Percentiles rank a stretch among this genome's conserved stretches.
phyloP scores from a whole-genome alignment of 1,139 yeast genomes.

The Suhomyces wounanorum region DNA sequence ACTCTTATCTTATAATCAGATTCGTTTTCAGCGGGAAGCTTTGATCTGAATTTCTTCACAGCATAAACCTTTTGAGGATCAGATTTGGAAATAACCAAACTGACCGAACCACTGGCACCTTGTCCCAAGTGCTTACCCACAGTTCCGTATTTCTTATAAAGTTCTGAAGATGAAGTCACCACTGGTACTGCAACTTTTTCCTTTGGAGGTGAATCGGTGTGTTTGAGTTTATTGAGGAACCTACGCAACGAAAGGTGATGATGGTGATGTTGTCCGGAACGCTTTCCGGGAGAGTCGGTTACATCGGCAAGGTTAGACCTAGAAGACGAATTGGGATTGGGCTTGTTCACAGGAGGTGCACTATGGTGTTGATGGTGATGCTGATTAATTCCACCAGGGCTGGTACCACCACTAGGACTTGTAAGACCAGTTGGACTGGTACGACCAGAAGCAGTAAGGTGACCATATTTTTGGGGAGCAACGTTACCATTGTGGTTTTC shows the following conservation, averaged over 20 bases:
- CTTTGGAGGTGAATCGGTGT: constrained; percentile 16
- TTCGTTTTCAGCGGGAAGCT: constrained; percentile 52
- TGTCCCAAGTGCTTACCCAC: constrained; percentile 63
- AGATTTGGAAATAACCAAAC: constrained; percentile 50
- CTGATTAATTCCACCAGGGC: not conserved
- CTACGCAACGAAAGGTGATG: constrained; percentile 39
- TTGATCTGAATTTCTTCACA: constrained; percentile 65
- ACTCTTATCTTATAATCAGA: constrained; percentile 62
- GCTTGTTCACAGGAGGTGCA: not conserved
- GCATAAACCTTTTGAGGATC: constrained; percentile 58
- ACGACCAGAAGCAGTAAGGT: not conserved
- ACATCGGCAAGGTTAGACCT: not conserved
- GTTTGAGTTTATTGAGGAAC: constrained; percentile 42
- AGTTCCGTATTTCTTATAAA: constrained; percentile 53
- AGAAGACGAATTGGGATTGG: constrained; percentile 1
- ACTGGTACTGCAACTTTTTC: constrained; percentile 1
- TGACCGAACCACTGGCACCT: constrained; percentile 80
- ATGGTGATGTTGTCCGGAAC: not conserved
- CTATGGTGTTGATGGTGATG: not conserved
- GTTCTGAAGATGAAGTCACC: constrained; percentile 13
- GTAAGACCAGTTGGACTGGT: not conserved
- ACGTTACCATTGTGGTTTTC: not conserved
- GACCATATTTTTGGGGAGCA: not conserved
- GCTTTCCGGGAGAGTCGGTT: not conserved
- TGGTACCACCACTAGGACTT: not conserved